Conservation (phyloP, 2,329 filamentous ascomycete species). For the Diaporthe amygdali region DNA sequence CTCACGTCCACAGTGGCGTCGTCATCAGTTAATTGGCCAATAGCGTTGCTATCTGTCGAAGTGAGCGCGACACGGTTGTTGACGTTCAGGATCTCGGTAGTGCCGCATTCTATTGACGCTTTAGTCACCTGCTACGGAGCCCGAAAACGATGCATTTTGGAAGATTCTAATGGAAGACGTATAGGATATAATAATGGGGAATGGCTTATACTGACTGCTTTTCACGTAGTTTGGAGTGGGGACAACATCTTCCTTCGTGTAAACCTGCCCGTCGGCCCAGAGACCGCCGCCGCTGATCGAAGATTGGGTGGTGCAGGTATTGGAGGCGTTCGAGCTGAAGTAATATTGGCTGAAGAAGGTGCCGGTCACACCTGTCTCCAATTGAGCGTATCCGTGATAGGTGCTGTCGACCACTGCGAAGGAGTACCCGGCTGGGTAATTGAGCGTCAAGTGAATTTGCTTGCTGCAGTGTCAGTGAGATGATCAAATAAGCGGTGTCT, state of each 20-base stretch:
- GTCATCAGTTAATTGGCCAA: slow-evolving; percentile 48
- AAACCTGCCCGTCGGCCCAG: slow-evolving; percentile 49
- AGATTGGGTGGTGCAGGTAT: slow-evolving; percentile 49
- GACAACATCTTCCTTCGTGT: slow-evolving; percentile 51
- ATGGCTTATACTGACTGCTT: no score
- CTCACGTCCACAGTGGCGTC: slow-evolving; percentile 50
- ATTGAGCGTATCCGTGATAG: slow-evolving; percentile 54
- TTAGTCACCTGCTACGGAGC: no score
- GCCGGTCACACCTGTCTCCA: slow-evolving; percentile 49
- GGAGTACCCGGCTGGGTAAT: slow-evolving; percentile 52
- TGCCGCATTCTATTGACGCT: no score
- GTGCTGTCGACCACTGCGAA: slow-evolving; percentile 51
- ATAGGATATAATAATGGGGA: no score
- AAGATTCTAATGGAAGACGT: no score
- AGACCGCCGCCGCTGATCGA: slow-evolving; percentile 47
- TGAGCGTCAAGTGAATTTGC: slow-evolving; percentile 49
- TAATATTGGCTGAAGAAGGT: slow-evolving; percentile 53
- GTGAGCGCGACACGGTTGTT: slow-evolving; percentile 51
- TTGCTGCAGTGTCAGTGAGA: not conserved
- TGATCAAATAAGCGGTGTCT: no score
- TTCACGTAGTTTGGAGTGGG: slow-evolving; percentile 50
- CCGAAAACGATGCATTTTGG: no score
- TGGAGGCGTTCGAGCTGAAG: slow-evolving; percentile 49
- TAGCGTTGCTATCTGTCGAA: slow-evolving; percentile 41
- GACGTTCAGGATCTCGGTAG: slow-evolving; percentile 51